Evolutionary conservation across 1,284 basidiomycete species (phyloP), one percentile per base, ranked within the genome.

Genomic region (Megacollybia platyphylla): DNA sequence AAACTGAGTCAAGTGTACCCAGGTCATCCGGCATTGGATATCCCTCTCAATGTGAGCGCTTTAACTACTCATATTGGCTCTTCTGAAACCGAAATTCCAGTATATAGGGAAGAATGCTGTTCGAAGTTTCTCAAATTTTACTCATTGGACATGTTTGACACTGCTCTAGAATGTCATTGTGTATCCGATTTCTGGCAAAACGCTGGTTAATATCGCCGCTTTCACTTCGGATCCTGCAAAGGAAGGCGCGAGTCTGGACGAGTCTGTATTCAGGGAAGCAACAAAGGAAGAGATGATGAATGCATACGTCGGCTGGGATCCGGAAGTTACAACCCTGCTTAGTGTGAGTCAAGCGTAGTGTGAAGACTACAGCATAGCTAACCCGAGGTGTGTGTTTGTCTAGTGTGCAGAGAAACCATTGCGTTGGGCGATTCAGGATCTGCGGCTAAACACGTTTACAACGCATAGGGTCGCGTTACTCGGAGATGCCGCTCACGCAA

Each of bases 61-160:
- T 24, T 3, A 24, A 24, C 15, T 24, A 24, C 20, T 5, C 20
- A 24, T 24, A 24, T 0, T 24, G 20, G 20, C 20, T 24, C 20
- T 24, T 39, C 40, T 13, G 29, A 44, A 35, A 36, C 43, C 28
- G 45, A 20, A 47, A 59, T n/a, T 58, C 64, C 43, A 73, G 69
- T 66, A 69, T 46, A 50, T 65, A 6, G 69, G 68, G 24, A 65
- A 60, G 44, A 52, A 64, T 42, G 62, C 63, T 35, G 66, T 64
- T 18, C 20, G 30, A 18, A 17, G 8, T 10, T 20, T 5, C 13
- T 7, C 18, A 24, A 30, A 41, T 10, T 17, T 31, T 17, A 15
- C n/a, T n/a, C n/a, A n/a, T 8, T 6, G 11, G 8, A 7, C 11
- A 17, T 20, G 24, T 17, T 20, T n/a, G 17, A 32, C 7, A 8